phyloP scores from a whole-genome alignment of 2,329 filamentous ascomycete genomes.

The Karstenula rhodostoma region DNA sequence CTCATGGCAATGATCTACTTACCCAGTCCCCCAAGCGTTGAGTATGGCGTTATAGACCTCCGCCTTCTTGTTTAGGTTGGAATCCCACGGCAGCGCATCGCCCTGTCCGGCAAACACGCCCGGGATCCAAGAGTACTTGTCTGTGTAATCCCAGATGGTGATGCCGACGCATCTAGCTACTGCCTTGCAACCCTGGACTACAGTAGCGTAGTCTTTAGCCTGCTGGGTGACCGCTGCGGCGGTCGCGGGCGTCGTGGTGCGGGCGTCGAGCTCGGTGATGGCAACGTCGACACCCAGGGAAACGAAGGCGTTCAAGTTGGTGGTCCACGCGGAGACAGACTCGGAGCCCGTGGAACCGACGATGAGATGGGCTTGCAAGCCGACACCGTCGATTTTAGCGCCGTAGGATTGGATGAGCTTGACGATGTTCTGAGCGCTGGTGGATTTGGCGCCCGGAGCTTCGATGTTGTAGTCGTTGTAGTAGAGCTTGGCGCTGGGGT shows the following conservation, averaged over 20 bases:
- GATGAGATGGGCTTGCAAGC: slow-evolving; percentile 63
- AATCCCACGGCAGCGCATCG: slow-evolving; percentile 57
- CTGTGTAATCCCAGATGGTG: slow-evolving; percentile 64
- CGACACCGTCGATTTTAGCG: slow-evolving; percentile 50
- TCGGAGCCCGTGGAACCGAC: slow-evolving; percentile 45
- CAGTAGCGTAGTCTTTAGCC: slow-evolving; percentile 63
- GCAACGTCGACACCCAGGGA: slow-evolving; percentile 65
- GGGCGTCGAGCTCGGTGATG: slow-evolving; percentile 71
- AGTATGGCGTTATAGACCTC: slow-evolving; percentile 33
- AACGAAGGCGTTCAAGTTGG: slow-evolving; percentile 61
- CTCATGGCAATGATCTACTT: background rate
- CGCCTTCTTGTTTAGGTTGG: slow-evolving; percentile 55
- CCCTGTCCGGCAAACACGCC: slow-evolving; percentile 52
- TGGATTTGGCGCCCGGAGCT: slow-evolving; percentile 46
- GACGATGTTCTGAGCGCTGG: slow-evolving; percentile 48
- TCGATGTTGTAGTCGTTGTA: slow-evolving; percentile 59
- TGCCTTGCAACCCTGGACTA: slow-evolving; percentile 62
- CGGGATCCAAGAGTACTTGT: slow-evolving; percentile 58
- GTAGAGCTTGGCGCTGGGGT: slow-evolving; percentile 51
- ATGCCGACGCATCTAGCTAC: slow-evolving; percentile 66
- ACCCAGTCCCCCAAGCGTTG: slow-evolving; percentile 23
- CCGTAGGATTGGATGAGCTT: slow-evolving; percentile 45
- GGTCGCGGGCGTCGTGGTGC: slow-evolving; percentile 38
- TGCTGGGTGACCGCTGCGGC: slow-evolving; percentile 33
- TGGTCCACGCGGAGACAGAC: slow-evolving; percentile 46